Conservation (phyloP, 768 basidiomycete species). For the Kondoa malvinella region DNA sequence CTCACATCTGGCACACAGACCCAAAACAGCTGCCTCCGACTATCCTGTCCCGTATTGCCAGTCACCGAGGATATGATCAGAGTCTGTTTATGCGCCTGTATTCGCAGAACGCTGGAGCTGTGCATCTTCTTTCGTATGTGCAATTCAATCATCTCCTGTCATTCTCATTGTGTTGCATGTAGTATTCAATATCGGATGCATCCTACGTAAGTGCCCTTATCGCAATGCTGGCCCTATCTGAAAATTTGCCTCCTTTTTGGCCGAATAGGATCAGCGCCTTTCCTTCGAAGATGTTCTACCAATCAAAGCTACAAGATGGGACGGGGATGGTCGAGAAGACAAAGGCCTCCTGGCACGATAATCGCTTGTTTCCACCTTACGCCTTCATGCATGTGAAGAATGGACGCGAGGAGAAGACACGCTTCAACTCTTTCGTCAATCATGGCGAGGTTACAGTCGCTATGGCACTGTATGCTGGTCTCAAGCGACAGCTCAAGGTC, state of each 20-base stretch:
- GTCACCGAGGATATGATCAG: slow-evolving; percentile 60
- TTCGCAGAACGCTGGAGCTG: slow-evolving; percentile 56
- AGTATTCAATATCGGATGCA: slow-evolving; percentile 99
- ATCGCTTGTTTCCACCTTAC: slow-evolving; percentile 42
- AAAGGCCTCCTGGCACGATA: slow-evolving; percentile 63
- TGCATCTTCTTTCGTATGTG: slow-evolving; percentile 69
- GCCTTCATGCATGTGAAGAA: slow-evolving; percentile 65
- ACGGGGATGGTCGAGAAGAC: slow-evolving; percentile 76
- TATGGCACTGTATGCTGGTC: slow-evolving; percentile 53
- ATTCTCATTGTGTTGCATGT: slow-evolving; percentile 7
- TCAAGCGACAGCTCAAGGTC: slow-evolving; percentile 44
- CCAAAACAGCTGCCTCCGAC: slow-evolving; percentile 80
- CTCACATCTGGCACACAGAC: slow-evolving; percentile 26
- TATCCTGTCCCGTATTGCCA: slow-evolving; percentile 48
- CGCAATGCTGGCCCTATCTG: neutral
- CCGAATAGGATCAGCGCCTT: slow-evolving; percentile 41
- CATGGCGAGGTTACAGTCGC: slow-evolving; percentile 55
- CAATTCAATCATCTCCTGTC: neutral
- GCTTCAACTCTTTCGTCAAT: slow-evolving; percentile 61
- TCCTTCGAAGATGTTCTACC: slow-evolving; percentile 77
- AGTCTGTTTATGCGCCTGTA: slow-evolving; percentile 76
- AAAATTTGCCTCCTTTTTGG: neutral
- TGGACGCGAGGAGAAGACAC: slow-evolving; percentile 47
- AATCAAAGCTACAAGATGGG: slow-evolving; percentile 61
- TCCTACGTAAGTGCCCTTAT: slow-evolving; percentile 47